Conservation (phyloP, 1,139 yeast species). For the Magnusiomyces sp. region DNA sequence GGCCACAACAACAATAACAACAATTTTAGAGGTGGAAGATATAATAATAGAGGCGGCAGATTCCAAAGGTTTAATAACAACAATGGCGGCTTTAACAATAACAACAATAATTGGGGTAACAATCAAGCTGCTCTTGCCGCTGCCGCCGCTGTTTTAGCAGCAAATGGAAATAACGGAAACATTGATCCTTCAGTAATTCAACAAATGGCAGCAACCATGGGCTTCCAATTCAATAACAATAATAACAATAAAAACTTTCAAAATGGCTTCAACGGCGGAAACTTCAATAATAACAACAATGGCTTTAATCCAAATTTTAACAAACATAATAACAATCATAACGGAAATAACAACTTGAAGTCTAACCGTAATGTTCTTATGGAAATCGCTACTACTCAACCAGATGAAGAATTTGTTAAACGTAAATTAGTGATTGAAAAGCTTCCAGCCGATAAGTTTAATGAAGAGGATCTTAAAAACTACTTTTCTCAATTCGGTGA, state of each 20-base stretch:
- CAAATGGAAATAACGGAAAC: too few species aligned
- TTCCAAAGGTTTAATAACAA: not conserved
- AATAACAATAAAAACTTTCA: conserved; percentile 6
- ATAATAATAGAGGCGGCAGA: conserved; percentile 6
- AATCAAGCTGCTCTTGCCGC: not conserved
- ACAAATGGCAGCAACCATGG: too few species aligned
- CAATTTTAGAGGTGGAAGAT: conserved; percentile 8
- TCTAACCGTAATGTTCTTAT: conserved; percentile 8
- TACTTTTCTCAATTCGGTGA: conserved; percentile 38
- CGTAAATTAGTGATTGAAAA: conserved; percentile 35
- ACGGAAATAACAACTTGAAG: not conserved
- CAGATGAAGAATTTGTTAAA: conserved; percentile 20
- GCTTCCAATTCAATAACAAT: not conserved
- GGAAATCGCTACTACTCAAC: conserved; percentile 17
- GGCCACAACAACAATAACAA: conserved; percentile 9
- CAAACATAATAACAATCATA: not conserved
- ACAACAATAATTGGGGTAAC: conserved; percentile 2
- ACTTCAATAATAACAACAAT: conserved; percentile 6
- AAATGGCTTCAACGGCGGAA: conserved; percentile 6
- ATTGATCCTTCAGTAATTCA: too few species aligned
- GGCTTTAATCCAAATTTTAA: not conserved
- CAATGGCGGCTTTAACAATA: conserved; percentile 1
- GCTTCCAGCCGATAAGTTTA: conserved; percentile 37
- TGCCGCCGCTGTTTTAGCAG: too few species aligned
- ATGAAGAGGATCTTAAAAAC: conserved; percentile 29